Evolutionary conservation across 352 stramenopile species (phyloP).

Genomic region (Phytophthora melonis): DNA sequence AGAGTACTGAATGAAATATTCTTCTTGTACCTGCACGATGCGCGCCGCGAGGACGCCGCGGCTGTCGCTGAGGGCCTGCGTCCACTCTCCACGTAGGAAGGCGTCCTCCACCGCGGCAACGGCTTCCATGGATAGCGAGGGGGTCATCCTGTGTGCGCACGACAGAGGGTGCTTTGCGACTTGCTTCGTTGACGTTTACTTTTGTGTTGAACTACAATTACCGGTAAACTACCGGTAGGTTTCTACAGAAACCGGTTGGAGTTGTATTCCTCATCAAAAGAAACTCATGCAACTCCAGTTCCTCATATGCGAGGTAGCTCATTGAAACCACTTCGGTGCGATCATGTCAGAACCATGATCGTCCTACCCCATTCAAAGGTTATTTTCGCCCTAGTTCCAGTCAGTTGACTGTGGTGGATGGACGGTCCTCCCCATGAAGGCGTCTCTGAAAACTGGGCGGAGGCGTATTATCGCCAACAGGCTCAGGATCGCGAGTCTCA

Average conservation of each 20-base stretch:
- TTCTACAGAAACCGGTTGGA: not conserved
- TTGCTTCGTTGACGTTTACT: constrained; percentile 33
- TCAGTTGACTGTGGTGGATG: not conserved
- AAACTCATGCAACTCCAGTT: too few relatives aligned
- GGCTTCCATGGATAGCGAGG: constrained; percentile 12
- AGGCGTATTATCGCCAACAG: constrained; percentile 21
- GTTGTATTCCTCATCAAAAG: too few relatives aligned
- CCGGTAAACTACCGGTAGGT: not conserved
- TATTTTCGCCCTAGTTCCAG: not conserved
- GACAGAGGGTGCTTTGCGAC: constrained; percentile 1
- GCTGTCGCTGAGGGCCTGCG: constrained; percentile 59
- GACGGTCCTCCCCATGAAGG: not conserved
- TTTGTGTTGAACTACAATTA: not conserved
- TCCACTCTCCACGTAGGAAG: constrained; percentile 71
- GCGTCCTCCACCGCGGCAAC: constrained; percentile 60
- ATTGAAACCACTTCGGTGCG: not conserved
- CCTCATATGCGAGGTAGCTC: not conserved
- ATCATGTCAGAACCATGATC: not conserved
- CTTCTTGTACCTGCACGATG: constrained; percentile 36
- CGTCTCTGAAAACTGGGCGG: not conserved
- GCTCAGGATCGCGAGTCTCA: not conserved
- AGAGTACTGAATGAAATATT: not conserved
- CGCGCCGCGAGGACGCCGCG: constrained; percentile 44
- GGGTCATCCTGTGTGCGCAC: constrained; percentile 12
- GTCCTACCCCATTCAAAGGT: not conserved